Evolutionary conservation across 2,329 filamentous ascomycete species (phyloP), one percentile per base, ranked within the genome.

Genomic region (Cercospora sp.): DNA sequence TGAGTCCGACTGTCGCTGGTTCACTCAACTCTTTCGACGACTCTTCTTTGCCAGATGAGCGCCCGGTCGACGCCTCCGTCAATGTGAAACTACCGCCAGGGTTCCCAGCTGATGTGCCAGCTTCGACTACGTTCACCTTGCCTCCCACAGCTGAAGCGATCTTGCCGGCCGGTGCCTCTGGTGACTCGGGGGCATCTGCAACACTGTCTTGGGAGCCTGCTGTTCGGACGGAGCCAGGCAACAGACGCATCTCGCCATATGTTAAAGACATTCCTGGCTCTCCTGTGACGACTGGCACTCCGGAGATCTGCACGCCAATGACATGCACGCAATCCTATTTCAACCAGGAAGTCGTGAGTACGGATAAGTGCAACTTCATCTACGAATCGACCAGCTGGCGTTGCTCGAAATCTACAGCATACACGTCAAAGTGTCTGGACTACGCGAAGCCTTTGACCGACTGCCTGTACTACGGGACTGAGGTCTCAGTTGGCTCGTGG

Each of bases 281-380:
- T 51, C 57, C 57, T 36, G 28, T 36, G 26, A 60, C 57, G 16
- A 60, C 57, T 4, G 33, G 30, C 3, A 36, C 30, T 2, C 57
- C 57, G 30, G 57, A 60, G 30, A 31, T 60, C 1, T 60, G 57
- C 33, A 60, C 57, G 18, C 57, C 57, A 36, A 60, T 60, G 12
- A 23, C 30, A n/a, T 60, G 57, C 30, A 60, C 57, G 0, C 26
- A 31, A 31, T 36, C 30, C 57, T 20, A 23, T 16, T 60, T 33
- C 30, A 60, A 13, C 13, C 18, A 60, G 18, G 33, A 18, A 2
- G 16, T 36, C 7, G 18, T 33, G 18, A 1, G 0, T 3, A 60
- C 57, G 26, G 2, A 33, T 20, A 2, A 1, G 0, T 60, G 57
- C 4, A 20, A 23, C 1, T 36, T 20, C 30, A 36, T 31, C 28